These are phyloP conservation scores for Beauveria rudraprayagi DNA, from an alignment of 2,329 filamentous ascomycete species.

Conservation along the genomic window DNA sequence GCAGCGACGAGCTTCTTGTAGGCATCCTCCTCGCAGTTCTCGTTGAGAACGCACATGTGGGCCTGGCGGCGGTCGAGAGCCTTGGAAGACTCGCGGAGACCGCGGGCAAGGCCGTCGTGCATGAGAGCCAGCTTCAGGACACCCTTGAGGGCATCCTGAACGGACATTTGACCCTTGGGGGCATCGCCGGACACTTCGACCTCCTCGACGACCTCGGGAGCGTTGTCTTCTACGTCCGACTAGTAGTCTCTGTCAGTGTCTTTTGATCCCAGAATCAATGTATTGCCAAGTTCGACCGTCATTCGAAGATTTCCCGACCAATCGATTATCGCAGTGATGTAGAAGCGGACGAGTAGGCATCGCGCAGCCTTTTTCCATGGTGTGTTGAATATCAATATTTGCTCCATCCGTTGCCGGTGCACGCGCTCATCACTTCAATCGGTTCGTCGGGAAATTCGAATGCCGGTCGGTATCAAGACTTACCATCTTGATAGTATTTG, in stretches of 20 bases:
- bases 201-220: constrained; percentile 76
- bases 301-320: not conserved
- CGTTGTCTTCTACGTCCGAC: constrained; percentile 99
- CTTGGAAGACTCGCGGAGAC: constrained; percentile 97
- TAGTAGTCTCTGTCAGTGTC: constrained; percentile 29
- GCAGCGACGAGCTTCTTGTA: constrained; percentile 99
- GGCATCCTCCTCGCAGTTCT: constrained; percentile 99
- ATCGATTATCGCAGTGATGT: not conserved
- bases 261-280: not conserved
- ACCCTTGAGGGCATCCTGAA: constrained; percentile 97
- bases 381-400: not conserved
- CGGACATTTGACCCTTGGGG: constrained; percentile 90
- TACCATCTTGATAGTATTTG: constrained; percentile 50
- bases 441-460: constrained; percentile 4
- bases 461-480: constrained; percentile 24
- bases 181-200: constrained; percentile 94
- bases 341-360: not conserved
- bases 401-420: not conserved
- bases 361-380: not conserved
- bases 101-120: constrained; percentile 98
- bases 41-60: constrained; percentile 99
- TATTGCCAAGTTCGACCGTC: not conserved
- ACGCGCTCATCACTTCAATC: constrained; percentile 6
- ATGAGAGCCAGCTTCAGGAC: constrained; percentile 97
- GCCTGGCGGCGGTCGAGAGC: constrained; percentile 97